Evolutionary conservation across 768 basidiomycete species (phyloP), one percentile per base, ranked within the genome.

Genomic region (Tricholoma matsutake): DNA sequence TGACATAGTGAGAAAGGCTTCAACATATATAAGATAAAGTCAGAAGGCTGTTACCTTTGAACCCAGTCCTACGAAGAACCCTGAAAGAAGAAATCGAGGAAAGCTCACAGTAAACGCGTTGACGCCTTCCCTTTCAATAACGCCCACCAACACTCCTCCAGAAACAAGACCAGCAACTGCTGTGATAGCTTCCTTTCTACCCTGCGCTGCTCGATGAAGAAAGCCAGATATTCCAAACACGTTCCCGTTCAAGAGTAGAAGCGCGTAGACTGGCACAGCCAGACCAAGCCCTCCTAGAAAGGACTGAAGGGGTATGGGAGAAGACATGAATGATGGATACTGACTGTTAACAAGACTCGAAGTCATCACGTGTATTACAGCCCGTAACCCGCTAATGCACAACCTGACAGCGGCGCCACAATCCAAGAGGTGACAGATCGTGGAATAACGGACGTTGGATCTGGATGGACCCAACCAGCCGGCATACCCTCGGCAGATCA

Each of bases 191-290:
- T 84, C 85, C 31, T 65, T 64, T 60, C 72, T 70, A 16, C 85
- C 83, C 28, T 75, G 74, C 6, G 78, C 69, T 0, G 82, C 77
- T 53, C 79, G 76, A 67, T 86, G 83, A 2, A 87, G 65, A 63
- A 86, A 86, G 16, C 85, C 85, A 25, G 85, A 86, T 56, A 87
- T 81, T 1, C 86, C 86, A 62, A 86, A 83, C 52, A 81, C 78
- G 59, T 74, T 76, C 22, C 85, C 84, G 59, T 85, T 86, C 41
- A 85, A 75, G 13, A 83, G 67, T 31, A 84, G 69, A 4, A 87
- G 72, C 14, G 80, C 70, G 64, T 86, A 82, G 2, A 81, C 79
- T 1, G 86, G 76, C 34, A 86, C 54, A 22, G 84, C 72, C 20
- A 87, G 73, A 49, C 79, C 77, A 28, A 84, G 56, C 6, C 86